Conservation (phyloP, 23 red algal genomes). For the Gracilaria domingensis region DNA sequence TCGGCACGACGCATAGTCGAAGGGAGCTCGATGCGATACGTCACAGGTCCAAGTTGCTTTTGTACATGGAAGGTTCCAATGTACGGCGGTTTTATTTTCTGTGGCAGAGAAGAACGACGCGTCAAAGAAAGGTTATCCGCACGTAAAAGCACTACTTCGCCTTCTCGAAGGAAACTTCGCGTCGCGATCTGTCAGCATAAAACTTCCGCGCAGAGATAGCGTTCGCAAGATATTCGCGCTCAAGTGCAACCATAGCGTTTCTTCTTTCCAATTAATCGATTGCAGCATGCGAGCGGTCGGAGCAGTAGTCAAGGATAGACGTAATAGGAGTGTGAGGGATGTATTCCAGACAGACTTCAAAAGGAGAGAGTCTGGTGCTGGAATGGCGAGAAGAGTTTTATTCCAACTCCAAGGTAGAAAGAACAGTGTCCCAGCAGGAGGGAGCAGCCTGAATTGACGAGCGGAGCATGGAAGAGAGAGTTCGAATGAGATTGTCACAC, state of each 20-base stretch:
- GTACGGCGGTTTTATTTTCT: neutral
- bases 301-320: neutral
- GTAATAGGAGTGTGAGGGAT: neutral
- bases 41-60: neutral
- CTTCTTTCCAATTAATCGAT: neutral
- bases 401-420: neutral
- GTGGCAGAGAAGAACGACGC: neutral
- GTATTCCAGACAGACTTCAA: neutral
- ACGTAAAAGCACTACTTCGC: constrained; percentile 10
- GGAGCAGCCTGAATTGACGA: neutral
- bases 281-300: neutral
- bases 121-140: neutral
- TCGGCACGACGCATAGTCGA: neutral
- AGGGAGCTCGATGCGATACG: constrained; percentile 27
- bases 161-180: constrained; percentile 2
- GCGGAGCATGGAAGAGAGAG: constrained; percentile 9
- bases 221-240: neutral
- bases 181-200: neutral
- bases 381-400: constrained; percentile 11
- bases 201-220: neutral
- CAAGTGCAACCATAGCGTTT: neutral
- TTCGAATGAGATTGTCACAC: constrained; percentile 5
- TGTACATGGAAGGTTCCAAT: constrained; percentile 1
- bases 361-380: constrained; percentile 2
- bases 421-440: constrained; percentile 1